These are phyloP conservation scores for Scutellaria galericulata DNA, from an alignment of 257 asterid species.

Conservation along the genomic window DNA sequence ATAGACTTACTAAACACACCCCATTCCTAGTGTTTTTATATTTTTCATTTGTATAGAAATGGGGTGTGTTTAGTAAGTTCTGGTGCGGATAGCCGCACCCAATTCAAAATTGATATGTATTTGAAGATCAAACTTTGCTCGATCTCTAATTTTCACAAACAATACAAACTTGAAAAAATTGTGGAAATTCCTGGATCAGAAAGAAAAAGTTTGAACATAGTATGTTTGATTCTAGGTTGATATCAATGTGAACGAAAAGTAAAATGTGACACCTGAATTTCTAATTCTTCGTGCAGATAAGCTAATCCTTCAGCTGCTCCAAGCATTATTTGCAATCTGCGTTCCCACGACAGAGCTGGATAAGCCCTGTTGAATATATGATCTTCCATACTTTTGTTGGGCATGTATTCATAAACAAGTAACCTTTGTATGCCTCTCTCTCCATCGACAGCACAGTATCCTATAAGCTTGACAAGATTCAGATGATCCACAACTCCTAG, in stretches of 20 bases:
- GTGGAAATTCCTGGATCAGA: not conserved
- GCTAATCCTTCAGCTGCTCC: constrained; percentile 87
- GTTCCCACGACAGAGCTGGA: constrained; percentile 68
- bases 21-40: too few relatives aligned
- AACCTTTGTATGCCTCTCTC: constrained; percentile 91
- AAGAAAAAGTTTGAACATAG: not conserved
- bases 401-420: constrained; percentile 88
- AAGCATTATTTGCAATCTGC: constrained; percentile 65
- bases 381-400: constrained; percentile 78
- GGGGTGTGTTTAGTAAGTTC: too few relatives aligned
- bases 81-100: too few relatives aligned
- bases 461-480: constrained; percentile 80
- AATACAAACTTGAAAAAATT: not conserved
- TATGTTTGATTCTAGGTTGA: not conserved
- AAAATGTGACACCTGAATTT: constrained; percentile 67
- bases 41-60: too few relatives aligned
- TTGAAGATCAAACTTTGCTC: not conserved
- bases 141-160: not conserved
- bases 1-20: too few relatives aligned
- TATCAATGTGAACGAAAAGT: not conserved
- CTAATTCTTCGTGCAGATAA: constrained; percentile 83
- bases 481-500: constrained; percentile 87
- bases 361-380: constrained; percentile 66
- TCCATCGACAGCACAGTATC: constrained; percentile 84
- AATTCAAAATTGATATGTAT: not conserved